A percentile compares a stretch with the other conserved stretches of the same genome.
These are phyloP conservation scores for Thelonectria blattea DNA, from an alignment of 2,329 filamentous ascomycete genomes.

Conservation along the genomic window DNA sequence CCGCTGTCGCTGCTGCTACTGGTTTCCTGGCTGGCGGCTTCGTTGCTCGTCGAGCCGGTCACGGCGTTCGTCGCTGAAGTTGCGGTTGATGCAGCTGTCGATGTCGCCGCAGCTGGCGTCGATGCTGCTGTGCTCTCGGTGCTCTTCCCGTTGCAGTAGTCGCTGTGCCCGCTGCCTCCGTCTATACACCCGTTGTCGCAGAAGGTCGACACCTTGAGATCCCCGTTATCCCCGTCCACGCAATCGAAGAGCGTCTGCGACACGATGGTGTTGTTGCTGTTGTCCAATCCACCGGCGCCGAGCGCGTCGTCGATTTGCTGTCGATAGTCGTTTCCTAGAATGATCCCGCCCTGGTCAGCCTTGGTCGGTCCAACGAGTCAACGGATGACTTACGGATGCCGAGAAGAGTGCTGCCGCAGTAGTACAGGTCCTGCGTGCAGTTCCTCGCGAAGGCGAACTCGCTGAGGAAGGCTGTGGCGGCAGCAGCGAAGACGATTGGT, in stretches of 20 bases:
- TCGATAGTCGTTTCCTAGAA: not conserved
- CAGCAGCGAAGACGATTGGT: not conserved
- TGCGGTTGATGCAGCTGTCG: not conserved
- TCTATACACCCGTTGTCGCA: not conserved
- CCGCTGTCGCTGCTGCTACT: not conserved
- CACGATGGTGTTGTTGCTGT: not conserved
- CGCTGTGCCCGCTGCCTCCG: not conserved
- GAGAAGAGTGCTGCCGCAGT: not conserved
- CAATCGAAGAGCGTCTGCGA: not conserved
- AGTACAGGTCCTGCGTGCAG: not conserved
- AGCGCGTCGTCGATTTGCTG: not conserved
- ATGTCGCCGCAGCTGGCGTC: not conserved
- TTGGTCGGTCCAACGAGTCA: not conserved
- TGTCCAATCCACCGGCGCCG: not conserved
- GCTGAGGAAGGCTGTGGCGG: not conserved
- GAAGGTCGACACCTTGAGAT: not conserved
- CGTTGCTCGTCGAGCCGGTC: not conserved
- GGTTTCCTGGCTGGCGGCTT: not conserved
- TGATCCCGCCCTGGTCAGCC: not conserved
- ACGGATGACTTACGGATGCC: not conserved
- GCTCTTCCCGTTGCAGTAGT: not conserved
- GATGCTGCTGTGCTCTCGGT: not conserved
- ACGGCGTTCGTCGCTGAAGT: not conserved
- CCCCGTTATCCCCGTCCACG: not conserved
- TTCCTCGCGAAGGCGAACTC: not conserved